phyloP scores from a whole-genome alignment of 2,329 filamentous ascomycete genomes.

The Colletotrichum higginsianum region DNA sequence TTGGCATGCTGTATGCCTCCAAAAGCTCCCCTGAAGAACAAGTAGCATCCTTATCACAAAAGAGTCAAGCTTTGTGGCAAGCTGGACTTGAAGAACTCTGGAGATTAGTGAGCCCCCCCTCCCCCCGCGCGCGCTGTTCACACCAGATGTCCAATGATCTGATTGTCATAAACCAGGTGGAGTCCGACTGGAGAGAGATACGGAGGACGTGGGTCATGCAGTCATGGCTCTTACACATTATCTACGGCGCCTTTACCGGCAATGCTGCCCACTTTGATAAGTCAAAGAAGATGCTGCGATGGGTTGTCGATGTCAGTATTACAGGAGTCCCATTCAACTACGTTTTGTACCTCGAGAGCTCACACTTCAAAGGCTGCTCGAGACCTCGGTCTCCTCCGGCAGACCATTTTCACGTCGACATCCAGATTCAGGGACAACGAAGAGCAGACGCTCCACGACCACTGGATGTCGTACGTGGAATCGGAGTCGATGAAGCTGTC shows the following conservation, averaged over 20 bases:
- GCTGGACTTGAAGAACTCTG: constrained; percentile 38
- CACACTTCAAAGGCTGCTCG: constrained; percentile 42
- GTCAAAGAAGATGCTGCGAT: constrained; percentile 48
- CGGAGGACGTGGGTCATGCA: constrained; percentile 49
- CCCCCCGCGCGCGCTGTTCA: too few species aligned
- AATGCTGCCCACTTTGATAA: constrained; percentile 46
- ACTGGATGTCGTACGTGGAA: constrained; percentile 48
- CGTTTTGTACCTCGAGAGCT: not conserved
- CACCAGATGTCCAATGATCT: not conserved
- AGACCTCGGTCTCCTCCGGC: constrained; percentile 48
- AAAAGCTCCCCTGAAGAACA: constrained; percentile 35
- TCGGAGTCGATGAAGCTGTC: constrained; percentile 51
- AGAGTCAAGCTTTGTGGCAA: constrained; percentile 44
- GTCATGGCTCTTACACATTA: constrained; percentile 49
- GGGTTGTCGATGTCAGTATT: constrained; percentile 47
- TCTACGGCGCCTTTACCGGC: constrained; percentile 50
- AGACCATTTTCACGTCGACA: constrained; percentile 46
- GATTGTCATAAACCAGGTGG: constrained; percentile 43
- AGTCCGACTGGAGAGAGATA: constrained; percentile 45
- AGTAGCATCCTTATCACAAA: constrained; percentile 13
- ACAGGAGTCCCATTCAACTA: not conserved
- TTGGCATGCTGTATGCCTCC: constrained; percentile 44
- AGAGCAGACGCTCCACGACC: constrained; percentile 42
- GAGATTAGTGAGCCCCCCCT: constrained; percentile 21
- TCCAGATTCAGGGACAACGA: constrained; percentile 67